phyloP scores from a whole-genome alignment of 768 basidiomycete species.

The Phlebiopsis flavidoalba region DNA sequence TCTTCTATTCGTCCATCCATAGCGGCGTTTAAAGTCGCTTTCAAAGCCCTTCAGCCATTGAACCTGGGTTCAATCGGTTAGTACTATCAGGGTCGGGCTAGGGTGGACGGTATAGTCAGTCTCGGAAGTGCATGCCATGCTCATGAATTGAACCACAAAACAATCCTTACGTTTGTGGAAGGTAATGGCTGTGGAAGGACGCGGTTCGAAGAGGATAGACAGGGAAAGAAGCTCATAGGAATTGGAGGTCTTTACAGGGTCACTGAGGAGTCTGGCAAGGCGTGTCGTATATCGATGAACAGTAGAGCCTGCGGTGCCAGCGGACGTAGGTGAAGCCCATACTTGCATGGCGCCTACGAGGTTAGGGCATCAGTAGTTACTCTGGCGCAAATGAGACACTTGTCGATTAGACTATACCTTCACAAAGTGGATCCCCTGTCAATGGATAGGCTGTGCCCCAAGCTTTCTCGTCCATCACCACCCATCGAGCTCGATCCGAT shows the following conservation, averaged over 20 bases:
- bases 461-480: constrained; percentile 48
- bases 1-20: constrained; percentile 60
- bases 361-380: constrained; percentile 34
- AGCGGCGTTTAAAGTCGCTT: constrained; percentile 54
- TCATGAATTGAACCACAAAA: not conserved
- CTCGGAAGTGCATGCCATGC: too few species aligned
- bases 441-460: constrained; percentile 51
- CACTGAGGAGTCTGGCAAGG: too few species aligned
- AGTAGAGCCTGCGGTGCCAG: constrained; percentile 75
- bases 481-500: too few species aligned
- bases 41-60: constrained; percentile 46
- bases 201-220: too few species aligned
- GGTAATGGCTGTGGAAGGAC: constrained; percentile 69
- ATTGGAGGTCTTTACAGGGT: too few species aligned
- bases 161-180: constrained; percentile 71
- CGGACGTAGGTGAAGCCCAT: constrained; percentile 74
- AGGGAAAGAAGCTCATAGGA: too few species aligned
- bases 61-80: constrained; percentile 41
- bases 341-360: constrained; percentile 71
- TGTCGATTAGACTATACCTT: constrained; percentile 40
- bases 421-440: constrained; percentile 78
- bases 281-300: too few species aligned
- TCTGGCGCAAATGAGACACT: not conserved
- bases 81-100: constrained; percentile 77
- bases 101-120: not conserved